phyloP scores from a whole-genome alignment of 306 rosid genomes.

The Mucuna pruriens region DNA sequence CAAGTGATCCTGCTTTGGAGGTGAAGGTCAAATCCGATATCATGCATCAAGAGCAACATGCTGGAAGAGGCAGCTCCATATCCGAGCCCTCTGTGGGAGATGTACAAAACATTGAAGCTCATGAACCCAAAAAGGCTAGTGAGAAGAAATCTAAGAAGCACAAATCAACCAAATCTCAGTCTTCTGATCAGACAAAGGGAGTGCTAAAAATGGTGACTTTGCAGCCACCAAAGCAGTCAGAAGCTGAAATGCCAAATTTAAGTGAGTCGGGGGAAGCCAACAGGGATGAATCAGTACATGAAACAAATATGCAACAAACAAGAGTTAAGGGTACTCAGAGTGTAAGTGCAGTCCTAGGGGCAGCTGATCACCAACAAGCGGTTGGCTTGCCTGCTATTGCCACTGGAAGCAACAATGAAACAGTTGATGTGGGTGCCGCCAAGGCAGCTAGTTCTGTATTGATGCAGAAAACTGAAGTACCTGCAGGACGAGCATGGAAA shows the following conservation, averaged over 20 bases:
- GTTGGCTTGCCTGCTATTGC: slow-evolving; percentile 39
- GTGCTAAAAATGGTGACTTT: slow-evolving; percentile 44
- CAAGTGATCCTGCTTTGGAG: slow-evolving; percentile 36
- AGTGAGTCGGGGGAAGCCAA: slow-evolving; percentile 46
- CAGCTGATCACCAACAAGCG: slow-evolving; percentile 45
- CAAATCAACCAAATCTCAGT: slow-evolving; percentile 66
- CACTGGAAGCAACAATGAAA: slow-evolving; percentile 43
- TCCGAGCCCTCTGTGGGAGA: slow-evolving; percentile 47
- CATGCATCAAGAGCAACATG: slow-evolving; percentile 49
- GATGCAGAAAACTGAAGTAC: slow-evolving; percentile 47
- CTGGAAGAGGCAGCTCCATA: slow-evolving; percentile 46
- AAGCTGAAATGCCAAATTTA: slow-evolving; percentile 47
- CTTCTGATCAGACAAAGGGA: slow-evolving; percentile 69
- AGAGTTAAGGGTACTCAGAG: slow-evolving; percentile 39
- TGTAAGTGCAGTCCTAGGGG: slow-evolving; percentile 21
- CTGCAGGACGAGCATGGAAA: slow-evolving; percentile 83
- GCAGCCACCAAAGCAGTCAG: slow-evolving; percentile 63
- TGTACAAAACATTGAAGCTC: slow-evolving; percentile 52
- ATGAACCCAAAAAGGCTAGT: slow-evolving; percentile 66
- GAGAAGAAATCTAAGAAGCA: slow-evolving; percentile 95
- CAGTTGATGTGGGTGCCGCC: slow-evolving; percentile 42
- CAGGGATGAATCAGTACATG: slow-evolving; percentile 40
- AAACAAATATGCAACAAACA: slow-evolving; percentile 39
- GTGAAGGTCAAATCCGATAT: slow-evolving; percentile 41
- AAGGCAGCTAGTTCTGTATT: slow-evolving; percentile 45